Evolutionary conservation across 2,329 filamentous ascomycete genomes (phyloP), one percentile per base, ranked within the genome.

Genomic region (Diaporthe australafricana): DNA sequence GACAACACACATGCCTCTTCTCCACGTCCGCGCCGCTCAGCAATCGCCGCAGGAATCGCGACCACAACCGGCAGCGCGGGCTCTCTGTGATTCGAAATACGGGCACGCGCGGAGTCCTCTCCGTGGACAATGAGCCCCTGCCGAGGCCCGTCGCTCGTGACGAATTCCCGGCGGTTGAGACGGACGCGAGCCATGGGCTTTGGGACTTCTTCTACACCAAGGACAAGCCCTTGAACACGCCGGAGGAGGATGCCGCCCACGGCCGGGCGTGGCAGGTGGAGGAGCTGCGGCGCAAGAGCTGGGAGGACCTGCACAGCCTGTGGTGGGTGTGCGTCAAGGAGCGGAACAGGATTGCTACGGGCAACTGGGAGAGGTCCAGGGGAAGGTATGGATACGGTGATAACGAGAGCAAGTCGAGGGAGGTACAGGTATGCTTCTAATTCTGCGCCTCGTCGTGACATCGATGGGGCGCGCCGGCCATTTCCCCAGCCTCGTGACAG

Each of bases 291-390:
- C 87, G 89, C 74, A 98, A 98, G 84, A 94, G 92, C 74, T 99
- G 95, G 94, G 94, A 98, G 74, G 95, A 98, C 81, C 84, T 99
- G 77, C 95, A 98, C 82, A 86, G 87, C 74, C 87, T 99, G 79
- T 99, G 96, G 95, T 99, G 95, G 94, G 89, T 95, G 70, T 98
- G 96, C 81, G 89, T 93, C 73, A 95, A 94, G 84, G 96, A 99
- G 85, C 88, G 93, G 78, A 99, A 99, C 83, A 90, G 94, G 76
- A 90, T 98, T 77, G 87, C 90, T n/a, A 98, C 97, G 38, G 91
- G 92, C 76, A 87, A 87, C 68, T 82, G 87, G 71, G 94, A 97
- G 85, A 88, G 94, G 77, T 79, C 85, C 38, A 88, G 92, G 76
- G 79, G 93, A 70, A 86, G 92, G 75, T 87, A 94, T 62, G 91